Base-by-base conservation (phyloP, 116 monocot genomes). In the Iris pallida region DNA sequence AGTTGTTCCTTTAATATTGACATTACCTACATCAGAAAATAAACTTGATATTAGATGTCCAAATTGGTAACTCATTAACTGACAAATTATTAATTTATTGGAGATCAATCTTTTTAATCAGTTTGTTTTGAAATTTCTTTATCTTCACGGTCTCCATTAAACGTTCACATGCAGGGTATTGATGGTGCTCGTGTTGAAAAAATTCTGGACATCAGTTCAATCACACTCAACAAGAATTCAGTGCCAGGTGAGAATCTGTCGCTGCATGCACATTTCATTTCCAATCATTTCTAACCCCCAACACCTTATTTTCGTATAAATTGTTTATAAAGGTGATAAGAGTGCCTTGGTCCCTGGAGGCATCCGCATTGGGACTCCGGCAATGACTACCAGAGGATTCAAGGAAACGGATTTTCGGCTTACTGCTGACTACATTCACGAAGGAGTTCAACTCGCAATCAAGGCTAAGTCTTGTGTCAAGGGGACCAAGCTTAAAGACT, bases 361-460 rank as follows among this genome's bases (percentile, higher is more conserved):
- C 0, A 74, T 82, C 42, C 80, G 79, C 68, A 78, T 79, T 42
- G 85, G 85, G 40, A 85, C 85, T 4, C 78, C 81, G 42, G 85
- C 85, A 42, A 81, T 85, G 81, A 85, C 85, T 61, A 85, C 85
- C 6, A 70, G 85, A 69, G 85, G 85, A 45, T 68, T 81, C 14
- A 71, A 71, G 19, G 85, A 85, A 40, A 60, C 52, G 8, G 78
- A 81, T 63, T 81, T 81, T 16, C 65, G 70, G 40, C 11, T 63
- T 10, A 71, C 75, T 13, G 85, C 78, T 5, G 75, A 78, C 14
- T 78, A 71, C 59, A 78, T 85, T 45, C 63, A 81, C 20, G 72
- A 70, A 16, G 85, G 81, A 4, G 77, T 66, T 14, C 76, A 85
- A 40, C 73, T 85, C 43, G 80, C 85, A 5, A 65, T 77, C 10